Base-by-base conservation (phyloP, 2,329 filamentous ascomycete genomes). In the Blumeria hordei region DNA sequence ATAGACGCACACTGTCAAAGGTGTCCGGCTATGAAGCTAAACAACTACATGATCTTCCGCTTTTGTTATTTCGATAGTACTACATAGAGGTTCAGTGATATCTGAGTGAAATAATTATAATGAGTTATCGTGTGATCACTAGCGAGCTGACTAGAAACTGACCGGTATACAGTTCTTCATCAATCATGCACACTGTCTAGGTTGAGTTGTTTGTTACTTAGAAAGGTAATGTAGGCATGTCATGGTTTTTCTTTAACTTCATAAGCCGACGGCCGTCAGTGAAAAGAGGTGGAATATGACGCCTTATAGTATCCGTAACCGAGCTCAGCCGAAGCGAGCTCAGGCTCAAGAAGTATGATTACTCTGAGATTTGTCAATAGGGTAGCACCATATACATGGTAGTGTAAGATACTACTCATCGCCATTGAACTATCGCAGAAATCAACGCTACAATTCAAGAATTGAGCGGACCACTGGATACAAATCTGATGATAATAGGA, bases 361-460 rank as follows among this genome's bases (percentile, higher is more conserved):
- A 65, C 69, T 94, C 82, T 93, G 69, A 85, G 82, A 92, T 81
- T 85, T 92, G 88, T 94, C 86, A 84, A 88, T 85, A 83, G 84
- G 86, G 83, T 80, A 76, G 84, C 82, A 88, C 78, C 84, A 87
- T 80, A 37, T 55, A 54, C 37, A 59, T 12, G 59, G 58, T 60
- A 50, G 55, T 63, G 54, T 63, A 62, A 61, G 65, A 60, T 60
- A 77, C n/a, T 1, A 80, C 85, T 83, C 80, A 81, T 88, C 84
- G 84, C 81, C 86, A 86, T 85, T 84, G 85, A 90, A 78, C 80
- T 90, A 85, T 79, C 75, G 66, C 78, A 84, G 76, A 70, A 76
- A 75, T 88, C 85, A 69, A 90, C 85, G 80, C 76, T 71, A 72
- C 67, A 65, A 61, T 72, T 71, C 81, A 75, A 82, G 82, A 87